These are phyloP conservation scores for Inga oerstediana DNA, from an alignment of 306 rosid species.

Conservation along the genomic window DNA sequence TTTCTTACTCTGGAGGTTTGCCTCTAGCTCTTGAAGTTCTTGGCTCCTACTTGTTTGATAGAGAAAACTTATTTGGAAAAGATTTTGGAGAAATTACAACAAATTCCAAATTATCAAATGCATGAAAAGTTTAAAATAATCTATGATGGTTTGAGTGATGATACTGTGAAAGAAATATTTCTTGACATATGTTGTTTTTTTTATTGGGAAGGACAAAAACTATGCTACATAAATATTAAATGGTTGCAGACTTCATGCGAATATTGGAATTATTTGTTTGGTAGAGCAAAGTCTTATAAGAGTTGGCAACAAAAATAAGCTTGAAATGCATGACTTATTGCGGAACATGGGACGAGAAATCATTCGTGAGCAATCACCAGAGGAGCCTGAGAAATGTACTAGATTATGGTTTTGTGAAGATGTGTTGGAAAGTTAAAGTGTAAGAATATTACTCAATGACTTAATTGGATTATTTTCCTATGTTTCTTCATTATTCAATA, in stretches of 20 bases:
- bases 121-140: not conserved
- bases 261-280: not conserved
- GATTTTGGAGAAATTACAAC: not conserved
- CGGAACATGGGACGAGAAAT: not conserved
- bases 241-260: not conserved
- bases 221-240: not conserved
- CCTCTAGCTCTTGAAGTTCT: not conserved
- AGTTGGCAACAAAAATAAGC: not conserved
- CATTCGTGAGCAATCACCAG: not conserved
- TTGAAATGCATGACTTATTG: not conserved
- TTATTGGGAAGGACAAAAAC: not conserved
- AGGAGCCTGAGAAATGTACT: not conserved
- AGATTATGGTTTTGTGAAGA: not conserved
- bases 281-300: not conserved
- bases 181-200: not conserved
- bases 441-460: not conserved
- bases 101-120: not conserved
- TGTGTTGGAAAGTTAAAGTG: not conserved
- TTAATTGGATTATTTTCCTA: too few relatives aligned
- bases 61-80: not conserved
- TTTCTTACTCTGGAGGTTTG: not conserved
- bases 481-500: too few relatives aligned
- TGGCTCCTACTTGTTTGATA: not conserved
- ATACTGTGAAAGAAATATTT: not conserved
- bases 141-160: not conserved